Base-by-base conservation (phyloP, 2,329 filamentous ascomycete species). In the Blastomyces parvus region DNA sequence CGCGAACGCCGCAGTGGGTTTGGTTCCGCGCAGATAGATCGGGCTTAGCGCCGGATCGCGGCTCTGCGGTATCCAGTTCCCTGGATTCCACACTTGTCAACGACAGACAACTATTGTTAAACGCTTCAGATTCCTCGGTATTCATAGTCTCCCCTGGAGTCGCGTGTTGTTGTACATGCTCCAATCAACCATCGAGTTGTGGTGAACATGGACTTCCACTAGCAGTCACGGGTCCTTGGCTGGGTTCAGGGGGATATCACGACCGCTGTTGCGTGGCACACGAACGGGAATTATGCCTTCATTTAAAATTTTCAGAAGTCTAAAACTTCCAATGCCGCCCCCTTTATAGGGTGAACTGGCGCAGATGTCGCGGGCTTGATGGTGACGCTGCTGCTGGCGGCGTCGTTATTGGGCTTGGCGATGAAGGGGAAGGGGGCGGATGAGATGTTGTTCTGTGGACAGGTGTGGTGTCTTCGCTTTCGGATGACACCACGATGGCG, bases 401-500 rank as follows among this genome's bases (percentile, higher is more conserved):
- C 48, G 38, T 44, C 3, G 48, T 33, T 40, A 55, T 22, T 25
- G 52, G n/a, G 36, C 36, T 50, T 6, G 60, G 2, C 13, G 48
- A 36, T 19, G 38, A 46, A 56, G 33, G 36, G 17, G 60, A 27
- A 36, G 50, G 22, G 22, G 30, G 48, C 36, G 46, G 50, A n/a
- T 62, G 50, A 27, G 50, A 30, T 5, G 38, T 27, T 50, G 59
- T 38, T 30, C 30, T 38, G 19, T 36, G 59, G 25, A 38, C 30
- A 52, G 44, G 19, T n/a, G 59, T 25, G 8, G 3, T n/a, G 13
- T 33, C 50, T 38, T 62, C 56, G 13, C 19, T 59, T 61, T 64
- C 63, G 48, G 63, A 62, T 46, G 62, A 64, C 25, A 64, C 56
- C 19, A 66, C 55, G 22, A 66, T 66, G 60, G 62, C 56, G 59